phyloP scores from a whole-genome alignment of 2,329 filamentous ascomycete species.

The Cordyceps farinosa region DNA sequence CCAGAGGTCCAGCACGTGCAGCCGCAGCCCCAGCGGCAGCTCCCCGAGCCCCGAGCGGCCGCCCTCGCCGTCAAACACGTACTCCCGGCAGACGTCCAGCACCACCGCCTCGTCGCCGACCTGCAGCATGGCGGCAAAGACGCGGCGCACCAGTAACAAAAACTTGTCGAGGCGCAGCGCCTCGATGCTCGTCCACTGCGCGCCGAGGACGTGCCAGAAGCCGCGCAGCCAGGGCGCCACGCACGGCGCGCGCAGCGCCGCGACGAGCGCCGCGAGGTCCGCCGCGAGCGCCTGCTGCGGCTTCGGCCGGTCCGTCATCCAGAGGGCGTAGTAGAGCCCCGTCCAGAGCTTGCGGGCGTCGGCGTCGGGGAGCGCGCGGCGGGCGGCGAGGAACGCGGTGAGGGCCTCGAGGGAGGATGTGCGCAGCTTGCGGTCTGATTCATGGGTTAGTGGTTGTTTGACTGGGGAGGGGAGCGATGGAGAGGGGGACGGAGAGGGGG shows the following conservation, averaged over 20 bases:
- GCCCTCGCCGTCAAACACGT: conserved; percentile 34
- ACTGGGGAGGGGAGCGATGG: conserved; percentile 11
- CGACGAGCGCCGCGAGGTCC: conserved; percentile 67
- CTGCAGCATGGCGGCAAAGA: conserved; percentile 67
- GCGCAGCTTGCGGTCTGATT: conserved; percentile 70
- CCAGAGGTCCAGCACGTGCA: conserved; percentile 89
- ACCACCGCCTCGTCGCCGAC: conserved; percentile 28
- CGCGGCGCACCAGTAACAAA: conserved; percentile 75
- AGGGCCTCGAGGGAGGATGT: conserved; percentile 75
- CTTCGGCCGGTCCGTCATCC: conserved; percentile 88
- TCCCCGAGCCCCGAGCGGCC: conserved; percentile 40
- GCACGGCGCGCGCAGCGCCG: conserved; percentile 44
- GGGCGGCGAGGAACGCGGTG: conserved; percentile 68
- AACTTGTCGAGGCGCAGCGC: conserved; percentile 89
- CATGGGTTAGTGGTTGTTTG: background rate
- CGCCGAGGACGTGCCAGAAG: conserved; percentile 68
- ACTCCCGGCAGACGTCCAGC: conserved; percentile 26
- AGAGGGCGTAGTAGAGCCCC: conserved; percentile 87
- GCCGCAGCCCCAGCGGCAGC: conserved; percentile 77
- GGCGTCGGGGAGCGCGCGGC: conserved; percentile 55
- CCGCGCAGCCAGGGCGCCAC: conserved; percentile 51
- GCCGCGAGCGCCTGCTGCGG: conserved; percentile 79
- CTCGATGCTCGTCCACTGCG: conserved; percentile 72
- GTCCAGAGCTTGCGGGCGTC: conserved; percentile 92
- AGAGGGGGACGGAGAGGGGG: conserved; percentile 28